Evolutionary conservation across 2,329 filamentous ascomycete species (phyloP), one percentile per base, ranked within the genome.

Genomic region (Aspergillus transmontanensis): DNA sequence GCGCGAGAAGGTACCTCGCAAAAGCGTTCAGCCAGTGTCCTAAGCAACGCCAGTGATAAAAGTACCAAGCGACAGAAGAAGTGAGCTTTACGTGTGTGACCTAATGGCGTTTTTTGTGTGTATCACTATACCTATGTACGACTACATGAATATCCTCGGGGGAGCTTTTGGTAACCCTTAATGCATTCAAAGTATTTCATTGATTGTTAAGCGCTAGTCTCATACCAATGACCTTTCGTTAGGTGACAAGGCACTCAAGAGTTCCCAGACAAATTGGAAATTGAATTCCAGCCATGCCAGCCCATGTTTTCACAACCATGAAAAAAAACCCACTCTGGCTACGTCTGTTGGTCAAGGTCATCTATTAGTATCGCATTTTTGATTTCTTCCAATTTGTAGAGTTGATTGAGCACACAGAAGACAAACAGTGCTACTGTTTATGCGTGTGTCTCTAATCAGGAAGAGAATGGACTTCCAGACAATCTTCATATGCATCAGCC

Each of bases 21-120:
- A 67, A 96, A 96, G 81, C 86, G 93, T 63, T 95, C 92, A 74
- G 92, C 92, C 1, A 96, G 92, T 75, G 91, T 93, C 36, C 76
- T 96, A 59, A 94, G 91, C 75, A 81, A 83, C 19, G 80, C 81
- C 6, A 93, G 90, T 74, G 89, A 92, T 61, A 84, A 84, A 74
- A 83, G 81, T 68, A 72, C 74, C 9, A 85, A 85, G 73, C 78
- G 82, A 59, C 81, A 83, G 71, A 82, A 79, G 70, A 83, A 82
- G 61, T 78, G 71, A 63, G 60, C 60, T 50, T 28, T 55, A 23
- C 41, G 2, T 14, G 12, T 28, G 12, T 28, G 26, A 16, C 34
- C 6, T 43, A 43, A 48, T 30, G 45, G 58, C 48, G 34, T 46
- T 57, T 59, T 56, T 60, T 64, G 55, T 63, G 58, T 64, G 58